Conservation (phyloP, 2,329 filamentous ascomycete genomes). For the Canariomyces notabilis region DNA sequence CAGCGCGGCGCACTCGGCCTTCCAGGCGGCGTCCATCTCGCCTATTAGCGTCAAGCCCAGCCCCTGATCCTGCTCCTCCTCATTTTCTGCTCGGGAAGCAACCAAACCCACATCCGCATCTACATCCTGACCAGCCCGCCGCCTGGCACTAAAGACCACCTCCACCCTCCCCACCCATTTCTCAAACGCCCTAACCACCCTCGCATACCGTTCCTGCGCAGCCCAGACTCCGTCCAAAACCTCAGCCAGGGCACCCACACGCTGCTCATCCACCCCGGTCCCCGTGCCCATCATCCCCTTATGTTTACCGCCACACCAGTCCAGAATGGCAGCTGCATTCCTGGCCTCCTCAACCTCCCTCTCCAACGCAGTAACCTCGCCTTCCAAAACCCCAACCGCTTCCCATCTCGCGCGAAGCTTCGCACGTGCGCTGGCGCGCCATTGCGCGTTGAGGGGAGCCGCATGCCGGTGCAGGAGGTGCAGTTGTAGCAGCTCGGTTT, state of each 20-base stretch:
- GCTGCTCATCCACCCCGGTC: not conserved
- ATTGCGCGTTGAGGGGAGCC: constrained; percentile 46
- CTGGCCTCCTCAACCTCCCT: constrained; percentile 41
- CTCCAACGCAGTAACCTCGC: constrained; percentile 35
- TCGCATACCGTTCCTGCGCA: constrained; percentile 48
- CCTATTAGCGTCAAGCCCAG: constrained; percentile 45
- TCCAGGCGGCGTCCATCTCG: constrained; percentile 54
- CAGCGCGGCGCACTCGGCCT: constrained; percentile 50
- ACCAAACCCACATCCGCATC: no score
- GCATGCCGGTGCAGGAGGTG: constrained; percentile 59
- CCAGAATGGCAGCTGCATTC: constrained; percentile 50
- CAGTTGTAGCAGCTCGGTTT: constrained; percentile 61
- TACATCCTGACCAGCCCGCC: no score
- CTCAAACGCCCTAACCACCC: constrained; percentile 54
- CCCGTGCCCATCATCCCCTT: no score
- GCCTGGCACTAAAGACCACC: no score
- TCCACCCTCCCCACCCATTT: constrained; percentile 49
- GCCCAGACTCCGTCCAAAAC: constrained; percentile 53
- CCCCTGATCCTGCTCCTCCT: not conserved
- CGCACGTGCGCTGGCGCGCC: constrained; percentile 51
- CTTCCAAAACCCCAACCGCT: constrained; percentile 32
- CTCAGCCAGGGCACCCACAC: constrained; percentile 53
- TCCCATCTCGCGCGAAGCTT: constrained; percentile 45
- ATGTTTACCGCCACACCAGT: constrained; percentile 39
- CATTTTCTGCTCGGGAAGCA: constrained; percentile 26